phyloP scores from a whole-genome alignment of 345 rosid genomes.

The Brassica napus region Da-Ae NC_063444.1:41340501-41341000 shows the following conservation, averaged over 20 bases:
- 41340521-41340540: neutral
- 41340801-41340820: neutral
- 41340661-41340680: conserved; percentile 20
- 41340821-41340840: neutral
- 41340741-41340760: neutral
- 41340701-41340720: neutral
- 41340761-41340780: neutral
- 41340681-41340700: neutral
- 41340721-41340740: neutral
- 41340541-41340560: neutral
- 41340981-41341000: neutral
- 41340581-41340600: neutral
- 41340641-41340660: neutral
- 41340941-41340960: conserved; percentile 2
- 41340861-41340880: neutral
- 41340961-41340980: neutral
- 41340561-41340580: neutral
- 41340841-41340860: neutral
- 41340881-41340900: neutral
- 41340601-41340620: neutral
- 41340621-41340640: neutral
- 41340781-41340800: neutral
- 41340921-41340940: conserved; percentile 21
- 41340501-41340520: neutral
- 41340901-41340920: neutral